phyloP scores from a whole-genome alignment of 306 rosid genomes.

The Rubus parviflorus region DNA sequence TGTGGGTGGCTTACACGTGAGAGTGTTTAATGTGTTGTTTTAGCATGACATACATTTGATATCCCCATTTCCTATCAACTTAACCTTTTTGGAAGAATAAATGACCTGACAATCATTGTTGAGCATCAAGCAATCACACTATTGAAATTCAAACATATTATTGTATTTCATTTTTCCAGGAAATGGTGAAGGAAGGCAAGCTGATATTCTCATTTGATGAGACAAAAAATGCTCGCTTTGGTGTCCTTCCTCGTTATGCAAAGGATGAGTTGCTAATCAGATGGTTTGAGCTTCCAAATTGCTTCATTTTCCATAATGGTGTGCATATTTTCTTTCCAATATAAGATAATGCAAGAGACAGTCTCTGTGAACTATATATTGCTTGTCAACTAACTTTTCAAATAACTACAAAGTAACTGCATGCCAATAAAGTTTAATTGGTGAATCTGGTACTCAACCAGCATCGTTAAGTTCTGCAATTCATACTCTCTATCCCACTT shows the following conservation, averaged over 20 bases:
- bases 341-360: constrained; percentile 5
- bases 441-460: neutral
- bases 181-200: constrained; percentile 89
- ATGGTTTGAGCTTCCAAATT: constrained; percentile 98
- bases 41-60: neutral
- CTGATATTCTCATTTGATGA: constrained; percentile 75
- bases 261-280: constrained; percentile 72
- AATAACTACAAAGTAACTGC: neutral
- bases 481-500: neutral
- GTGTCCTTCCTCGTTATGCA: constrained; percentile 91
- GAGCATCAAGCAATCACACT: constrained; percentile 5
- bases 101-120: neutral
- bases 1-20: neutral
- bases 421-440: constrained; percentile 1
- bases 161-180: constrained; percentile 56
- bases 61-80: neutral
- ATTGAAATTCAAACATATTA: constrained; percentile 13
- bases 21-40: constrained; percentile 4
- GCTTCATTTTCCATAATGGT: constrained; percentile 98
- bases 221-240: constrained; percentile 88
- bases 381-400: neutral
- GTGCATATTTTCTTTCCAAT: neutral
- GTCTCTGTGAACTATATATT: neutral
- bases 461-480: neutral
- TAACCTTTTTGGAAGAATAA: neutral